Evolutionary conservation across 306 rosid species (phyloP), one percentile per base, ranked within the genome.

Genomic region (Aeschynomene evenia): DNA sequence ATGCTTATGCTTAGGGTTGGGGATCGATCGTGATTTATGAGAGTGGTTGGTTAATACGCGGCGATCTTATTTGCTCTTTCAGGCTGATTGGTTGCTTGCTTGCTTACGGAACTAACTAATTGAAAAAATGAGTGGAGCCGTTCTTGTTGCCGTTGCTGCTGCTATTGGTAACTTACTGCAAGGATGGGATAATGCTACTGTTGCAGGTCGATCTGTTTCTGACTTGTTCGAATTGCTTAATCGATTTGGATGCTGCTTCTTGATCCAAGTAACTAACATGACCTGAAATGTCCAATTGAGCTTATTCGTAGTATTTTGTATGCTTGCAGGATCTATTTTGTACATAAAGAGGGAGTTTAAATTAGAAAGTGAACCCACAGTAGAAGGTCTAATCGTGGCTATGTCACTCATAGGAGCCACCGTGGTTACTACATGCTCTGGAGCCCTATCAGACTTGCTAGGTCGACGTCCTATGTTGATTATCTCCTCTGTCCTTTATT

Each of bases 171-270:
- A 89, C 62, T 79, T 91, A 34, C 75, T 91, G 45, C 96, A 91
- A 82, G 97, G 97, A 76, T 89, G 96, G 97, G 96, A 91, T 77
- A 91, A 91, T 83, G 96, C 97, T 1, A 91, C 96, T 20, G 87
- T 89, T 40, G 93, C 96, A 31, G 97, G 97, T 90, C 3, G 22
- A 7, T 33, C 29, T 3, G 15, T n/a, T 40, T n/a, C 2, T 14
- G 14, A 40, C 5, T 40, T 5, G 6, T 23, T 18, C 36, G 13
- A 14, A 21, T 36, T n/a, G 14, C 3, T 56, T 43, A 1, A 20
- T 31, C 12, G 5, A 5, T 59, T 49, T 40, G 6, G n/a, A n/a
- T n/a, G 36, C 60, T 57, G 13, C 43, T 39, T 1, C 10, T 49
- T 60, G 66, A 69, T 65, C 72, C 39, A 8, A 45, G 21, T 51